phyloP scores from a whole-genome alignment of 257 asterid species.

The Perilla frutescens region DNA sequence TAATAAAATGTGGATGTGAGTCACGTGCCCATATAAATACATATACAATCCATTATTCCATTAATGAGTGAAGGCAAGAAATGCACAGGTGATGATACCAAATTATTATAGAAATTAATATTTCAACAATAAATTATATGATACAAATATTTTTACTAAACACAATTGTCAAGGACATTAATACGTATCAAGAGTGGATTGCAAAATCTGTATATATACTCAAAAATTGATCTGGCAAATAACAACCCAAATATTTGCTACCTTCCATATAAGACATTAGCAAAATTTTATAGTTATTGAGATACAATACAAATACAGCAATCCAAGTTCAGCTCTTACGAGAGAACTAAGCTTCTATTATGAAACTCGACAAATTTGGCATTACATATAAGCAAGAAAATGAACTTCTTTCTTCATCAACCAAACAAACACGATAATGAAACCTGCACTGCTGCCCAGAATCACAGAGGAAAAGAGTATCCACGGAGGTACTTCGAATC shows the following conservation, averaged over 20 bases:
- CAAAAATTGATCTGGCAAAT: too few species aligned
- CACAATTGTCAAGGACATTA: too few species aligned
- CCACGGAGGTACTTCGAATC: slow-evolving; percentile 89
- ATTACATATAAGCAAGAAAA: not conserved
- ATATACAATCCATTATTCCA: too few species aligned
- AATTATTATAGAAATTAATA: too few species aligned
- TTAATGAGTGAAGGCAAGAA: too few species aligned
- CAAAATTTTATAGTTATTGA: not conserved
- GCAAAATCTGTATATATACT: too few species aligned
- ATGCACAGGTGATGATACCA: too few species aligned
- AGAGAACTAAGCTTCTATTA: not conserved
- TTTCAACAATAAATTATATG: too few species aligned
- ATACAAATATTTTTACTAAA: too few species aligned
- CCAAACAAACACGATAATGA: not conserved
- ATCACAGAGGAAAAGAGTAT: slow-evolving; percentile 72
- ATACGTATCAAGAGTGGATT: too few species aligned
- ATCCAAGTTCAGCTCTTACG: not conserved
- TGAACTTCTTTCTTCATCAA: slow-evolving; percentile 8
- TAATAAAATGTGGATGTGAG: too few species aligned
- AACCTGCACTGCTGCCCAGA: not conserved
- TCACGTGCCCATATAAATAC: too few species aligned
- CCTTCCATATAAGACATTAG: not conserved
- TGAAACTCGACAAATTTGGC: slow-evolving; percentile 19
- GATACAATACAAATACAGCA: not conserved
- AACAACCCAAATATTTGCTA: not conserved